Conservation (phyloP, 352 stramenopile species). For the Phytopythium aichiense region DNA sequence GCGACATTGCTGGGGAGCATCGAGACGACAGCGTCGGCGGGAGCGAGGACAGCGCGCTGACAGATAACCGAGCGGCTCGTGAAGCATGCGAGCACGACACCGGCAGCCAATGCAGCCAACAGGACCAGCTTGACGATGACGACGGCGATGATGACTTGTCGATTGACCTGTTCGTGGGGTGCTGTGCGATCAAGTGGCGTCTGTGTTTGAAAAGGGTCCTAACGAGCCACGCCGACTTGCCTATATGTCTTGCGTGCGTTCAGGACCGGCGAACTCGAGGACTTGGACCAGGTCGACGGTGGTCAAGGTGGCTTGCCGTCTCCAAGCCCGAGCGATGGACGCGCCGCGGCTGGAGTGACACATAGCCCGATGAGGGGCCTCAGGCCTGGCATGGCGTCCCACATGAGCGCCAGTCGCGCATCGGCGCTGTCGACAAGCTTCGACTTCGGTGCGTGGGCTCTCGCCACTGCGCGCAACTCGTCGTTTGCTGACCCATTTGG, state of each 20-base stretch:
- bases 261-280: constrained; percentile 26
- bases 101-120: neutral
- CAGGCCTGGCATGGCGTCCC: neutral
- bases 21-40: neutral
- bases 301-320: neutral
- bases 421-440: constrained; percentile 22
- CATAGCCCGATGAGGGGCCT: neutral
- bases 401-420: neutral
- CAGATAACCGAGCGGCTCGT: neutral
- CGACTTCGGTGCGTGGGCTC: constrained; percentile 37
- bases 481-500: neutral
- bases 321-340: neutral
- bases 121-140: neutral
- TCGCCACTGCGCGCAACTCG: neutral
- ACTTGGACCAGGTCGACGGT: constrained; percentile 1
- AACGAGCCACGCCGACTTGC: constrained; percentile 5
- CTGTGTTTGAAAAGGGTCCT: constrained; percentile 9
- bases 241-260: constrained; percentile 6
- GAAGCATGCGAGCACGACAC: neutral
- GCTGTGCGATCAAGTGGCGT: neutral
- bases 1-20: neutral
- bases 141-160: constrained; percentile 35
- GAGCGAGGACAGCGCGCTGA: neutral
- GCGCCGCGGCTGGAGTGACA: neutral
- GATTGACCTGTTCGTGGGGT: constrained; percentile 57